phyloP scores from a whole-genome alignment of 352 stramenopile species.

The Phytophthora foliorum region DNA sequence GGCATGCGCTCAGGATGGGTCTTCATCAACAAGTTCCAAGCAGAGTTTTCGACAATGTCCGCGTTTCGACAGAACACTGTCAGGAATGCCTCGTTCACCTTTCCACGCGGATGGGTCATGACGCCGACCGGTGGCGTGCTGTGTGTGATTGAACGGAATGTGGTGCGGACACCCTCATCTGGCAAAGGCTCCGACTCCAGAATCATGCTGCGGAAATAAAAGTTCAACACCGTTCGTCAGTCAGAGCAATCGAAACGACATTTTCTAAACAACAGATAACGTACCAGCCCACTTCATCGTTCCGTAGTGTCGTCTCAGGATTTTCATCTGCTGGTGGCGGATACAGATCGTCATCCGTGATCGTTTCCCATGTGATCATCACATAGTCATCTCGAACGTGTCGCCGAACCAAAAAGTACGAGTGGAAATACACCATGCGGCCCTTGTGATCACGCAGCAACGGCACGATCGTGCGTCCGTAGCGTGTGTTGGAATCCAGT shows the following conservation, averaged over 20 bases:
- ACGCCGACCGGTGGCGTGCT: conserved; percentile 70
- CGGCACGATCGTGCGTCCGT: conserved; percentile 79
- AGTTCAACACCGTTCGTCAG: conserved; percentile 8
- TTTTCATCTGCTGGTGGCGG: conserved; percentile 47
- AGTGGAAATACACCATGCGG: conserved; percentile 80
- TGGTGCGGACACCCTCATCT: conserved; percentile 61
- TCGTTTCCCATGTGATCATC: conserved; percentile 79
- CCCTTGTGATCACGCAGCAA: conserved; percentile 71
- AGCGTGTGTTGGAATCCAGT: conserved; percentile 79
- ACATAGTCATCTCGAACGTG: conserved; percentile 63
- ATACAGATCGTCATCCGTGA: conserved; percentile 75
- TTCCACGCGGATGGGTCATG: conserved; percentile 72
- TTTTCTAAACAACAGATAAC: conserved; percentile 17
- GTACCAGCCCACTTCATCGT: conserved; percentile 86
- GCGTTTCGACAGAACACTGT: conserved; percentile 83
- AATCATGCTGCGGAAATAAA: conserved; percentile 55
- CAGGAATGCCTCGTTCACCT: conserved; percentile 83
- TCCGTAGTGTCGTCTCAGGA: conserved; percentile 69
- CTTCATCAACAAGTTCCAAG: conserved; percentile 65
- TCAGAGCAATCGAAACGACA: background rate
- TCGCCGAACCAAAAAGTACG: conserved; percentile 78
- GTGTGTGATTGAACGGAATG: conserved; percentile 77
- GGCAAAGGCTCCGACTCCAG: conserved; percentile 65
- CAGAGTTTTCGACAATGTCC: conserved; percentile 75
- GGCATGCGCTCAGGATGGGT: conserved; percentile 52